phyloP scores from a whole-genome alignment of 2,329 filamentous ascomycete genomes.

The Aspergillus sp. region DNA sequence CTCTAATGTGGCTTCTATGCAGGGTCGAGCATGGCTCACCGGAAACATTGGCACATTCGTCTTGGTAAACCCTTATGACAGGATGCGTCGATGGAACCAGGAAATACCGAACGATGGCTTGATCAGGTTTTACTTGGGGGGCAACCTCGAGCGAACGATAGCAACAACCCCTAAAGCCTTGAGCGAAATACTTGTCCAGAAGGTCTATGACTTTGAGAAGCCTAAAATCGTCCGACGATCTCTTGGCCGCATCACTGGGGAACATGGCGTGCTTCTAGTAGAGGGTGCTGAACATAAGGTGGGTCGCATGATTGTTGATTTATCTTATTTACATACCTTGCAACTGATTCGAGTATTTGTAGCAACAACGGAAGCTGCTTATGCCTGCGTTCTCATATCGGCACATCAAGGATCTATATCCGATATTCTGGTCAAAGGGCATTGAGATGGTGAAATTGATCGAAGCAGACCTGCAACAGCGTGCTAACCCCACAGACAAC shows the following conservation, averaged over 20 bases:
- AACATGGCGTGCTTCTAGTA: conserved; percentile 62
- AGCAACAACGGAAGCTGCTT: conserved; percentile 70
- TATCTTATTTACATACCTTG: background rate
- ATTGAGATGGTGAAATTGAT: conserved; percentile 67
- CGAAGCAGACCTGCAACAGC: conserved; percentile 42
- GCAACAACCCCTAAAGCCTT: conserved; percentile 64
- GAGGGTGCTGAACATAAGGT: conserved; percentile 90
- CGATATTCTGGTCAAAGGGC: conserved; percentile 79
- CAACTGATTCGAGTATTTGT: background rate
- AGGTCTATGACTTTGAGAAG: conserved; percentile 70
- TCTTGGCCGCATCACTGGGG: conserved; percentile 41
- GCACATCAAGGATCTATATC: conserved; percentile 81
- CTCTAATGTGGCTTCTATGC: background rate
- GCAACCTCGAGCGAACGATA: conserved; percentile 66
- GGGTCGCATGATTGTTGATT: background rate
- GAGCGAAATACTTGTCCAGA: conserved; percentile 69
- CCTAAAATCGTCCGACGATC: conserved; percentile 51
- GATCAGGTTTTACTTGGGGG: conserved; percentile 64
- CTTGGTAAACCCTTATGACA: conserved; percentile 42
- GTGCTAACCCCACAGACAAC: conserved; percentile 37
- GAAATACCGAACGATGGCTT: conserved; percentile 67
- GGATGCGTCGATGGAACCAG: conserved; percentile 54
- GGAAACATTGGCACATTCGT: conserved; percentile 47
- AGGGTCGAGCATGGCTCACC: conserved; percentile 47
- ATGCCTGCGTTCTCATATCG: conserved; percentile 83